phyloP scores from a whole-genome alignment of 441 rosid species.

The Adansonia rubrostipa region DNA sequence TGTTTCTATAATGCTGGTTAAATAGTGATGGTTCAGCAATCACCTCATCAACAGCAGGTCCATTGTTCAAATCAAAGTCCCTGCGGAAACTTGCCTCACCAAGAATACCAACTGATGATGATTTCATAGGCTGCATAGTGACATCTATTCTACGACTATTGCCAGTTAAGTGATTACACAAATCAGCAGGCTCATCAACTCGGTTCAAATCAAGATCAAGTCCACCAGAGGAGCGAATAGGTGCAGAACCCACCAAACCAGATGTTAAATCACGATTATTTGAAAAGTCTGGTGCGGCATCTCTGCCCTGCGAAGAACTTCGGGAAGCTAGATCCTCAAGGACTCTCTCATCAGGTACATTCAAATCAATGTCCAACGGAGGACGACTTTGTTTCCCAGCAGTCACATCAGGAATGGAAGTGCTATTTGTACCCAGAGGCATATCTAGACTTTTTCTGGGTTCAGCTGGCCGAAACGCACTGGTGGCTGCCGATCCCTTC shows the following conservation, averaged over 20 bases:
- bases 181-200: conserved; percentile 64
- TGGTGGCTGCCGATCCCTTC: conserved; percentile 99
- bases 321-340: conserved; percentile 67
- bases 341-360: conserved; percentile 80
- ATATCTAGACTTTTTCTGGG: conserved; percentile 70
- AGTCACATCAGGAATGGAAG: conserved; percentile 48
- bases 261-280: conserved; percentile 35
- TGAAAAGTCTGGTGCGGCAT: conserved; percentile 35
- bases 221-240: conserved; percentile 55
- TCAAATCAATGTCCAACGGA: conserved; percentile 75
- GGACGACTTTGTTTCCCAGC: conserved; percentile 57
- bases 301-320: conserved; percentile 44
- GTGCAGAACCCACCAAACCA: conserved; percentile 39
- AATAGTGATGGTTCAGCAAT: conserved; percentile 51
- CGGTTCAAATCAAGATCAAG: conserved; percentile 88
- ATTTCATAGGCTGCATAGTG: conserved; percentile 40
- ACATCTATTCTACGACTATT: conserved; percentile 46
- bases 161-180: conserved; percentile 44
- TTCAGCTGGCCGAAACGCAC: conserved; percentile 97
- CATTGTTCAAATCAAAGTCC: conserved; percentile 93
- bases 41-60: conserved; percentile 71
- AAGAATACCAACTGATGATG: conserved; percentile 43
- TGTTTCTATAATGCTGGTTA: conserved; percentile 53
- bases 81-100: conserved; percentile 46
- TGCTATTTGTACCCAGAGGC: conserved; percentile 31